Conservation (phyloP, 148 eudicot genomes). For the Camellia sinensis region DNA sequence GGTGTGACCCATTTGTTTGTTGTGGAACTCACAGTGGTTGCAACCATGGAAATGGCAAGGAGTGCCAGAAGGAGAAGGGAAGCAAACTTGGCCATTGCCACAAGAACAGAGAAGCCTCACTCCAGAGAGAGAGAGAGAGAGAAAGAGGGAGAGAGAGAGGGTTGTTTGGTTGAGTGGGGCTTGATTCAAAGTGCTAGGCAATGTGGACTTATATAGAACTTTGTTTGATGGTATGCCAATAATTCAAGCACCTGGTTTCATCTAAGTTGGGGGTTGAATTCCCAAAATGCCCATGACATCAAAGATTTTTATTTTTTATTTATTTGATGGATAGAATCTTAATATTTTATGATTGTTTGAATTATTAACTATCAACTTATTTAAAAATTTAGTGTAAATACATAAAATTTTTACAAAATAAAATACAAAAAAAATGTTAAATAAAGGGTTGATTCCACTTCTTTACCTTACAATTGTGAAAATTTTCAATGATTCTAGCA, state of each 20-base stretch:
- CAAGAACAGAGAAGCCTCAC: background rate
- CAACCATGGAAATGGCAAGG: conserved; percentile 22
- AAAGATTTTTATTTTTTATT: background rate
- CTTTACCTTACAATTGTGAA: too few species aligned
- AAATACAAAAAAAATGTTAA: too few species aligned
- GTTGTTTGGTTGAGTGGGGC: background rate
- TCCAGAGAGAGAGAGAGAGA: conserved; percentile 10
- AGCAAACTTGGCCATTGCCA: conserved; percentile 20
- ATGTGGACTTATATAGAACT: conserved; percentile 17
- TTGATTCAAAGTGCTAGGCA: conserved; percentile 5
- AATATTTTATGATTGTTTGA: too few species aligned
- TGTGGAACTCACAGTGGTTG: conserved; percentile 16
- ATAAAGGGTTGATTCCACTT: too few species aligned
- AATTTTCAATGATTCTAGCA: too few species aligned
- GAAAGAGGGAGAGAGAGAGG: conserved; percentile 9
- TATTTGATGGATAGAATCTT: too few species aligned
- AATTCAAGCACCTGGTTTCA: background rate
- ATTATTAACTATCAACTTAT: too few species aligned
- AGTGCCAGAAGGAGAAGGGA: conserved; percentile 23
- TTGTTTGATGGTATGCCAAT: background rate
- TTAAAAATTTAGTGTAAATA: too few species aligned
- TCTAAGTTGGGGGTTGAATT: background rate
- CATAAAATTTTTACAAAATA: too few species aligned
- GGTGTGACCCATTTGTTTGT: background rate
- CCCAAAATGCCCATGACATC: background rate